Percentiles rank a stretch among this genome's conserved stretches.
Conservation (phyloP, 2,329 filamentous ascomycete genomes). For the Fusarium sp. region DNA sequence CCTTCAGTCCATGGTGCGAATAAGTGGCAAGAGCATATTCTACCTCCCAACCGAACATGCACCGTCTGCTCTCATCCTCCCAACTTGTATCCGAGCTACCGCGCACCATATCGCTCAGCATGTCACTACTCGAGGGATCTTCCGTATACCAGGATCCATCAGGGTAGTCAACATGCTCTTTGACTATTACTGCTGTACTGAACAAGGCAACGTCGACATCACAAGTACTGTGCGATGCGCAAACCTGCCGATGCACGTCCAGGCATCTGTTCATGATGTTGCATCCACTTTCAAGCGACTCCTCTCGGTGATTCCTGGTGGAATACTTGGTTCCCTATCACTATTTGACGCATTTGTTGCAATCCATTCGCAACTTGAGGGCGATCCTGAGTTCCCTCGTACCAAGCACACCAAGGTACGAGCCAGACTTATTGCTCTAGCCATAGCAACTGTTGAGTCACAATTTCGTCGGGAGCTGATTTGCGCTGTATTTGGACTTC, state of each 20-base stretch:
- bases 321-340: slow-evolving; percentile 72
- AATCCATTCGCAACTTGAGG: slow-evolving; percentile 68
- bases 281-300: slow-evolving; percentile 76
- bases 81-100: slow-evolving; percentile 75
- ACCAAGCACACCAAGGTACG: slow-evolving; percentile 68
- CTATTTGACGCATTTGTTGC: slow-evolving; percentile 73
- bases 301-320: slow-evolving; percentile 72
- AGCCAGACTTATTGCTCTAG: slow-evolving; percentile 75
- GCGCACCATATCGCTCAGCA: slow-evolving; percentile 73
- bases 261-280: slow-evolving; percentile 72
- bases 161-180: slow-evolving; percentile 69
- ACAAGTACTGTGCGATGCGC: slow-evolving; percentile 70
- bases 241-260: slow-evolving; percentile 71
- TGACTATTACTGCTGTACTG: slow-evolving; percentile 70
- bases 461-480: slow-evolving; percentile 73
- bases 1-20: slow-evolving; percentile 69
- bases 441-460: slow-evolving; percentile 70
- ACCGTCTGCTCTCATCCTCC: slow-evolving; percentile 68
- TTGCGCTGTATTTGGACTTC: slow-evolving; percentile 74
- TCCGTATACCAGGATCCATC: slow-evolving; percentile 72
- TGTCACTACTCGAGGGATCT: slow-evolving; percentile 68
- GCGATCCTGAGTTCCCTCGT: slow-evolving; percentile 63
- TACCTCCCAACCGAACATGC: slow-evolving; percentile 71
- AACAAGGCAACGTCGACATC: slow-evolving; percentile 63
- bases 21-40: slow-evolving; percentile 73